A percentile compares a stretch with the other conserved stretches of the same genome.
These are phyloP conservation scores for Pseudogymnoascus sp. DNA, from an alignment of 2,329 filamentous ascomycete genomes.

Conservation along the genomic window DNA sequence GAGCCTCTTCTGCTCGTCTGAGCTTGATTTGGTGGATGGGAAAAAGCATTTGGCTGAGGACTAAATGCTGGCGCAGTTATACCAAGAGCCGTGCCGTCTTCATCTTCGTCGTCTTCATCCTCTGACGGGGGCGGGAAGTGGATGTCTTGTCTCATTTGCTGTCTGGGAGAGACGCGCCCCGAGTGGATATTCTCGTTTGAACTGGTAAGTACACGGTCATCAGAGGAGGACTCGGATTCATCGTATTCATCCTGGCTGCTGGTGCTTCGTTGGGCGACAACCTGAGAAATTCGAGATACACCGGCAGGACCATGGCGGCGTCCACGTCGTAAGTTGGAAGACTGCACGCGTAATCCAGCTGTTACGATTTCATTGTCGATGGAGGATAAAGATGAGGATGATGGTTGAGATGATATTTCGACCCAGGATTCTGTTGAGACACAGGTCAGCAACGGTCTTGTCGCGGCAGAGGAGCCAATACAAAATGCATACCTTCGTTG, in stretches of 20 bases:
- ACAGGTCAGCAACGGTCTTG: conserved; percentile 19
- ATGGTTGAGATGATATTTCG: conserved; percentile 85
- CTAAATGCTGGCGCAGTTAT: conserved; percentile 49
- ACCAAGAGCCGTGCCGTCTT: conserved; percentile 76
- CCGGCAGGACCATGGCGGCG: conserved; percentile 36
- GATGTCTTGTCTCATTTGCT: conserved; percentile 25
- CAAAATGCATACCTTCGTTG: neutral
- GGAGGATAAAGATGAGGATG: conserved; percentile 84
- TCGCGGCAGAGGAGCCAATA: neutral
- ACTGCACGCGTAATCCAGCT: conserved; percentile 70
- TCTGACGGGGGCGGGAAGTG: conserved; percentile 20
- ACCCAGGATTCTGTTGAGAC: conserved; percentile 77
- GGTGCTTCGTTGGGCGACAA: conserved; percentile 37
- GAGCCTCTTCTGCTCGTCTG: conserved; percentile 23
- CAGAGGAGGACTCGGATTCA: conserved; percentile 82
- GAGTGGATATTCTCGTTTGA: conserved; percentile 45
- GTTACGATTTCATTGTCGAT: conserved; percentile 83
- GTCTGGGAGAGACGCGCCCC: conserved; percentile 22
- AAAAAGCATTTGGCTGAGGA: conserved; percentile 87
- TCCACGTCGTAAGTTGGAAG: conserved; percentile 53
- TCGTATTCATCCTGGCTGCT: conserved; percentile 94
- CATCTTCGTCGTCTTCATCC: conserved; percentile 53
- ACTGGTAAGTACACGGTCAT: conserved; percentile 58
- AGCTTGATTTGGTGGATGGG: conserved; percentile 61
- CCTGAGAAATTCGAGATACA: conserved; percentile 31